Percentiles rank a stretch among this genome's conserved stretches.
Evolutionary conservation across 495 filamentous ascomycete species (phyloP).

Genomic region (Aspergillus wentii): DNA sequence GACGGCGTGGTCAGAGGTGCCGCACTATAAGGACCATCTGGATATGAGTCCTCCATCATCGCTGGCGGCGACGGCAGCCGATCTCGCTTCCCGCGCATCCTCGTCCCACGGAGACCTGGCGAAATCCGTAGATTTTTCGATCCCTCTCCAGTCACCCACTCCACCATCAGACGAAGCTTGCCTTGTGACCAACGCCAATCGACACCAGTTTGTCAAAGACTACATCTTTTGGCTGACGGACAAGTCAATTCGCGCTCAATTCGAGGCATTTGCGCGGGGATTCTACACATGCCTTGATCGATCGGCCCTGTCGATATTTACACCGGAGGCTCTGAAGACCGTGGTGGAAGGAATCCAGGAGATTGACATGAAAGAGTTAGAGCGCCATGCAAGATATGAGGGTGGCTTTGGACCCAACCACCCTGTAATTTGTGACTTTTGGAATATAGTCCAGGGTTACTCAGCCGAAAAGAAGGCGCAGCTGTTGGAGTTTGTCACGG

Average conservation of each 20-base stretch:
- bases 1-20: slow-evolving; percentile 21
- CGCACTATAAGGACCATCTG: slow-evolving; percentile 14
- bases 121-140: slow-evolving; percentile 14
- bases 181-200: slow-evolving; percentile 71
- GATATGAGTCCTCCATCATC: slow-evolving; percentile 20
- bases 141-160: slow-evolving; percentile 16
- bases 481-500: slow-evolving; percentile 91
- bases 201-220: slow-evolving; percentile 73
- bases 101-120: slow-evolving; percentile 13
- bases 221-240: slow-evolving; percentile 84
- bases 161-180: slow-evolving; percentile 28
- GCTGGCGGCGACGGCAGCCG: slow-evolving; percentile 18
- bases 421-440: slow-evolving; percentile 71
- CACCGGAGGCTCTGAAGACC: slow-evolving; percentile 61
- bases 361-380: slow-evolving; percentile 69
- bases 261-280: slow-evolving; percentile 73
- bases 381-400: slow-evolving; percentile 67
- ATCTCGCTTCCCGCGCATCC: not conserved
- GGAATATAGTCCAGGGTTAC: slow-evolving; percentile 68
- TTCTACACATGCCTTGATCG: slow-evolving; percentile 72
- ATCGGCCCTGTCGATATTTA: slow-evolving; percentile 66
- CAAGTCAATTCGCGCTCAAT: slow-evolving; percentile 72
- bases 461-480: slow-evolving; percentile 58
- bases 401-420: slow-evolving; percentile 67
- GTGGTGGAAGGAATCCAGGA: slow-evolving; percentile 77